These are phyloP conservation scores for Phyllosticta citriasiana DNA, from an alignment of 2,329 filamentous ascomycete species.

Conservation along the genomic window DNA sequence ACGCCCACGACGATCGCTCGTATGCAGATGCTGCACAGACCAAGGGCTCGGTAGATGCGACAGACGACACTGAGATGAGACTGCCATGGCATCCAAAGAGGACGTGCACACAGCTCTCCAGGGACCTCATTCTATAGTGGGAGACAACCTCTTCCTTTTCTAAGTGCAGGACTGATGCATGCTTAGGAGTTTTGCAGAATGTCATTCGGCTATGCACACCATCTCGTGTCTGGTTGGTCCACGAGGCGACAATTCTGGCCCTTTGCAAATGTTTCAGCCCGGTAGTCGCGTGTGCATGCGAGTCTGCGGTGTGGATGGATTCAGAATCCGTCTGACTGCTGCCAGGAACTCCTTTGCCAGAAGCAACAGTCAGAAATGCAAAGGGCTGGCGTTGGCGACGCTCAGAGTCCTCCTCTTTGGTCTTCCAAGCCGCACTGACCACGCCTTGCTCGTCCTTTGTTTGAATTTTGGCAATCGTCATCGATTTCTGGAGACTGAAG, in stretches of 20 bases:
- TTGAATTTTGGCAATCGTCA: background rate
- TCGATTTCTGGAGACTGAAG: background rate
- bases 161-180: background rate
- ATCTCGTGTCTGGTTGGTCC: background rate
- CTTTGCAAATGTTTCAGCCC: background rate
- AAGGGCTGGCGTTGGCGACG: background rate
- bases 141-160: background rate
- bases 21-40: conserved; percentile 3
- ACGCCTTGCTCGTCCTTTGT: background rate
- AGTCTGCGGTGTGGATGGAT: background rate
- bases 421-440: background rate
- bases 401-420: background rate
- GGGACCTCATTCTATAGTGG: background rate
- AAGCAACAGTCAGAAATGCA: background rate
- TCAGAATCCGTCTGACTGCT: background rate
- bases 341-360: background rate
- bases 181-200: background rate
- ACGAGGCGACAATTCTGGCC: background rate
- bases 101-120: background rate
- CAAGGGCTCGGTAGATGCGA: background rate
- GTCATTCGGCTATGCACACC: background rate
- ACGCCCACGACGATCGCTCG: conserved; percentile 3
- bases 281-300: background rate
- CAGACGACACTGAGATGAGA: background rate
- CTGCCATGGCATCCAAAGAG: background rate